phyloP scores from a whole-genome alignment of 192 early-diverging fungal genomes.

The Cladochytrium replicatum region DNA sequence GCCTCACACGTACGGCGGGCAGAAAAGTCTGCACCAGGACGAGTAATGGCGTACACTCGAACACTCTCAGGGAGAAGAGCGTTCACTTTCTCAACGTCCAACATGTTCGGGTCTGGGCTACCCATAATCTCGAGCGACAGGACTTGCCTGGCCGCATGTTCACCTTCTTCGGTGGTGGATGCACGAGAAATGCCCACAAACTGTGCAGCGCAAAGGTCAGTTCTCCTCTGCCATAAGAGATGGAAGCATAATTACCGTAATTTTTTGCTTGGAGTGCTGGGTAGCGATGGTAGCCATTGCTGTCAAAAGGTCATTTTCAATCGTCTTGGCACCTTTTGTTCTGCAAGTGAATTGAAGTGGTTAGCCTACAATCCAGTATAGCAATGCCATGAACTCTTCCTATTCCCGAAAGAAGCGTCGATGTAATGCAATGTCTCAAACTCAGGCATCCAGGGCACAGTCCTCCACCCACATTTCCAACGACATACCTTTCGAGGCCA shows the following conservation, averaged over 20 bases:
- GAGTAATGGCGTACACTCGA: slow-evolving; percentile 9
- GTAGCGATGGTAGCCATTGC: slow-evolving; percentile 28
- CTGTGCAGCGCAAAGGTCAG: slow-evolving; percentile 7
- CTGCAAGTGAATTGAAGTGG: slow-evolving; percentile 14
- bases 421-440: slow-evolving; percentile 5
- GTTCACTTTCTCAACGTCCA: not conserved
- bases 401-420: not conserved
- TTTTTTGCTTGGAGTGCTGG: slow-evolving; percentile 14
- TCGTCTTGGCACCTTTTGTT: slow-evolving; percentile 29
- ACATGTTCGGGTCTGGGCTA: not conserved
- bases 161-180: slow-evolving; percentile 23
- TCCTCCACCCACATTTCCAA: not conserved
- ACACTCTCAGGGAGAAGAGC: slow-evolving; percentile 10
- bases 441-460: not conserved
- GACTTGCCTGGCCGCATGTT: slow-evolving; percentile 23
- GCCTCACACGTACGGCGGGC: slow-evolving; percentile 39
- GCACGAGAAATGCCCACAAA: slow-evolving; percentile 37
- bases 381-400: not conserved
- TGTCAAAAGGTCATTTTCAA: slow-evolving; percentile 26
- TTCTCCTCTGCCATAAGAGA: not conserved
- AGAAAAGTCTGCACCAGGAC: slow-evolving; percentile 22
- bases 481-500: slow-evolving; percentile 28
- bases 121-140: slow-evolving; percentile 12
- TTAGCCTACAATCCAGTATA: not conserved
- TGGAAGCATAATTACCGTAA: slow-evolving; percentile 18